Base-by-base conservation (phyloP, 805 yeast genomes). In the Candida michaelii region DNA sequence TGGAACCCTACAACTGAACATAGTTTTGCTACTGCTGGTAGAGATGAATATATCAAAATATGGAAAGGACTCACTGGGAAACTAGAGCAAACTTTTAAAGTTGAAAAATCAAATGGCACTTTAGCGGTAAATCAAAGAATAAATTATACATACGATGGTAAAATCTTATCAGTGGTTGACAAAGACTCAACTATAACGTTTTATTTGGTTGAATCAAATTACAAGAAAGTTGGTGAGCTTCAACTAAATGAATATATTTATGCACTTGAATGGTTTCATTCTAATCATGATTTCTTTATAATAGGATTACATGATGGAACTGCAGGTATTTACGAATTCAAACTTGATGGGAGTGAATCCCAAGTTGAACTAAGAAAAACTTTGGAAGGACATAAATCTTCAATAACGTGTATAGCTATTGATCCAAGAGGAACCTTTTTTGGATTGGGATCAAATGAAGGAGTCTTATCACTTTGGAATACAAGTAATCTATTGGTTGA, bases 371-470 rank as follows among this genome's bases (percentile, higher is more conserved):
- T 30, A 43, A 17, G 47, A 56, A 23, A 47, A 57, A 31, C 50
- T 70, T 21, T 21, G n/a, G 45, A 48, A 25, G 67, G 71, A 15
- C 86, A 82, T 50, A 63, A 77, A 30, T 73, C 82, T 1, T 62
- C 80, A 1, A 70, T 77, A 3, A 70, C 76, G 2, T 53, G 73
- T 23, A 44, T 79, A 11, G 60, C 62, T 13, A 58, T 79, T 39
- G 85, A 79, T 50, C 82, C 83, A 3, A 53, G 67, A 38, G 88
- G 83, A 0, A 50, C 60, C 16, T 74, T 58, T 49, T 43, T 83
- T 9, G 71, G 74, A 2, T 73, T 72, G 1, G 88, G 85, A 0
- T 66, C 82, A 14, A 73, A 71, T 42, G 85, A 80, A 46, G 85
- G 85, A 18, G 66, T 74, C 14, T 69, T 77, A 5, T 68, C 79